Base-by-base conservation (phyloP, 257 asterid species). In the Primulina tabacum region DNA sequence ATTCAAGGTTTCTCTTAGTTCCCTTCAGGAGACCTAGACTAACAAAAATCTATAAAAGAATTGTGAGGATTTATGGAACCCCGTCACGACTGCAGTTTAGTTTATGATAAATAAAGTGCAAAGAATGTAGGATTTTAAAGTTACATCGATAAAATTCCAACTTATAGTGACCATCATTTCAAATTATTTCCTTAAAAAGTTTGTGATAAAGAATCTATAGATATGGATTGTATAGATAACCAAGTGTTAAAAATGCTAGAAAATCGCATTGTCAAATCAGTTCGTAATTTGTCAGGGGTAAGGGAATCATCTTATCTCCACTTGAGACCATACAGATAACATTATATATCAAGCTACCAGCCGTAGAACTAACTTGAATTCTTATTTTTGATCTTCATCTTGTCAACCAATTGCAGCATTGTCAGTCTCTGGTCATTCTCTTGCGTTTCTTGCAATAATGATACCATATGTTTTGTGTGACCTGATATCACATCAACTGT, bases 381-480 rank as follows among this genome's bases (percentile, higher is more conserved):
- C 82, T 85, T 90, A 77, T 81, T 86, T 81, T 74, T 87, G 56
- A 67, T 80, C 88, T 88, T 90, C 85, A 93, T 66, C 77, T 87
- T 93, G 74, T 90, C 96, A 79, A 89, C 95, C 76, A 93, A 72
- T 76, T 90, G 96, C 92, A 93, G 72, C 84, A 93, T 80, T 50
- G 99, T 90, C 55, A 80, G 74, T 76, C 94, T 85, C 78, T 89
- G 97, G 74, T 87, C 95, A 71, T 85, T 90, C 76, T 83, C 88
- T 81, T 86, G 94, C 74, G 80, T 72, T 73, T 87, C 89, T 83
- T 88, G 88, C 86, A 93, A 73, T 33, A 83, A 55, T 35, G 95
- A 86, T 60, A 89, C 77, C 70, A 90, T 73, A 60, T 71, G 20
- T 74, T 84, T 89, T 75, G 95, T 89, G 76, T 85, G 96, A 72